Conservation (phyloP, 2,329 filamentous ascomycete genomes). For the Cladosporium sp. region DNA sequence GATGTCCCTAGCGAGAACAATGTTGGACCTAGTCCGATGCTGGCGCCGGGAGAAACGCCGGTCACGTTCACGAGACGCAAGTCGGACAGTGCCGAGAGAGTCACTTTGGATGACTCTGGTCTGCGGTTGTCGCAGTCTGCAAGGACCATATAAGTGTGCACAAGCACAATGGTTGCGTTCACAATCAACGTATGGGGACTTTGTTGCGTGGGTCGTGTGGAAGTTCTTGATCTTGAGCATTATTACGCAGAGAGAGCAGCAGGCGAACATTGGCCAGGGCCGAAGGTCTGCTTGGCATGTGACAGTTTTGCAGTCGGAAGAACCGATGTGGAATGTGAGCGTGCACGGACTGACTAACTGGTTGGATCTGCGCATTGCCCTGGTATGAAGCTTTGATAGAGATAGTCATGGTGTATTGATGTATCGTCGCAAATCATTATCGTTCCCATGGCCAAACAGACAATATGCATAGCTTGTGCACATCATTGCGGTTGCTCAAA, state of each 20-base stretch:
- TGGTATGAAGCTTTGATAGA: neutral
- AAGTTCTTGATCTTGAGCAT: neutral
- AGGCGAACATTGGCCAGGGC: neutral
- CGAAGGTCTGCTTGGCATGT: neutral
- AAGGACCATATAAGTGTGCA: neutral
- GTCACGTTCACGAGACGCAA: neutral
- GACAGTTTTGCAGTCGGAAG: neutral
- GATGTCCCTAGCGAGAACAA: neutral
- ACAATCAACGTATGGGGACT: neutral
- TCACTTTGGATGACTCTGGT: neutral
- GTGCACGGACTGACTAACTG: neutral
- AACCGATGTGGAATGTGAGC: neutral
- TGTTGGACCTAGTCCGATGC: neutral
- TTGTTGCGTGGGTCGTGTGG: neutral
- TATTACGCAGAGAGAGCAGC: neutral
- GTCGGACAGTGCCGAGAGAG: neutral
- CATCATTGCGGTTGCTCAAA: neutral
- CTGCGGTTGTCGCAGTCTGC: neutral
- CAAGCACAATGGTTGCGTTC: neutral
- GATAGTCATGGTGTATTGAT: neutral
- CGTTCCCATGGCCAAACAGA: neutral
- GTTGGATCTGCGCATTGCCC: neutral
- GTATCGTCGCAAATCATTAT: neutral
- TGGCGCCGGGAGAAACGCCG: neutral
- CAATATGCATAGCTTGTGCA: neutral